Evolutionary conservation across 1,139 yeast species (phyloP).

Genomic region (Kodamaea ohmeri): DNA sequence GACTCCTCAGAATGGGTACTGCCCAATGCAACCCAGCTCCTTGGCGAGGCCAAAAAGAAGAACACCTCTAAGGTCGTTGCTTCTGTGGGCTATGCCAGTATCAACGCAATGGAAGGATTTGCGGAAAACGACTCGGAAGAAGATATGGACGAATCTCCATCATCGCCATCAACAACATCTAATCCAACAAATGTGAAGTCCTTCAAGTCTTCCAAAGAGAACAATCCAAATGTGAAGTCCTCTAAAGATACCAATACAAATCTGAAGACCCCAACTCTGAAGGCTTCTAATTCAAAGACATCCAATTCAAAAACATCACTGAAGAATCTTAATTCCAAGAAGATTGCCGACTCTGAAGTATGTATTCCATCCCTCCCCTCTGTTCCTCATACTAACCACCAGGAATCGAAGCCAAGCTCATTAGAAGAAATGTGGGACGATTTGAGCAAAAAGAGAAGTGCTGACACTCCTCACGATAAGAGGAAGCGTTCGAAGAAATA

Average conservation of each 20-base stretch:
- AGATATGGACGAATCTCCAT: slow-evolving; percentile 6
- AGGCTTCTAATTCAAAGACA: too few relatives aligned
- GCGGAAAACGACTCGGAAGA: slow-evolving; percentile 9
- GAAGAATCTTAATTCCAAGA: too few relatives aligned
- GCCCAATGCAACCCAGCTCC: slow-evolving; percentile 30
- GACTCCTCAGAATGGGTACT: slow-evolving; percentile 66
- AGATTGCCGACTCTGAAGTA: too few relatives aligned
- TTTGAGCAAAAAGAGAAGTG: slow-evolving; percentile 19
- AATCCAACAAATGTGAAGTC: too few relatives aligned
- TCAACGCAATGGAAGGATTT: slow-evolving; percentile 21
- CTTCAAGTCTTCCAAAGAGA: too few relatives aligned
- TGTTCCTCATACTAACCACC: slow-evolving; percentile 2
- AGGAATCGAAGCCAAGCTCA: slow-evolving; percentile 12
- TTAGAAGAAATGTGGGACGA: slow-evolving; percentile 33
- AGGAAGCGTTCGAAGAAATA: slow-evolving; percentile 16
- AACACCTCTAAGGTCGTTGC: slow-evolving; percentile 25
- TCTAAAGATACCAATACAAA: too few relatives aligned
- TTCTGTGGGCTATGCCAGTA: slow-evolving; percentile 50
- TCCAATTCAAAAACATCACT: too few relatives aligned
- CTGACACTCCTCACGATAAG: slow-evolving; percentile 18
- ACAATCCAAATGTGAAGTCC: too few relatives aligned
- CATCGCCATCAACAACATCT: too few relatives aligned
- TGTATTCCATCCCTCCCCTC: neutral
- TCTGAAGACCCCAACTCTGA: too few relatives aligned
- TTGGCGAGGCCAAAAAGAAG: slow-evolving; percentile 22